These are phyloP conservation scores for Neurospora sp. DNA, from an alignment of 2,329 filamentous ascomycete genomes.

Conservation along the genomic window DNA sequence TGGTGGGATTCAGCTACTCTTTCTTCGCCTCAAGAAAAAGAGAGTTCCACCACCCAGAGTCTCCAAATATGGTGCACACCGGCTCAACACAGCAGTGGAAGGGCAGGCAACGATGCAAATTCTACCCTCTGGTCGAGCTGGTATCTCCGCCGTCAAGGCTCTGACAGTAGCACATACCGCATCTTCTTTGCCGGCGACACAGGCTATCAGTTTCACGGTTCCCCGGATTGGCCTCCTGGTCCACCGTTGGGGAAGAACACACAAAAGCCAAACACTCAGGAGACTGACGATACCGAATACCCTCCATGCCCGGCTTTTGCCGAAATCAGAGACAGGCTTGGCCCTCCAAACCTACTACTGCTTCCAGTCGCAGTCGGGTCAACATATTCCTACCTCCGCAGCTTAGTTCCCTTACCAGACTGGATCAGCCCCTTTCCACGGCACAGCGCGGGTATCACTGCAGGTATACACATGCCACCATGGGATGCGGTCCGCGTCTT, in stretches of 20 bases:
- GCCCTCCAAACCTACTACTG: conserved; percentile 14
- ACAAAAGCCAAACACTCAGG: neutral
- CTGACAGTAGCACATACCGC: conserved; percentile 32
- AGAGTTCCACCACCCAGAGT: conserved; percentile 10
- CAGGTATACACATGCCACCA: conserved; percentile 19
- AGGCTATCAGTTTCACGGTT: conserved; percentile 39
- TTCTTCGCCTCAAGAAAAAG: conserved; percentile 8
- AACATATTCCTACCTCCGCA: conserved; percentile 18
- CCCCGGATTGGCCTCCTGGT: conserved; percentile 15
- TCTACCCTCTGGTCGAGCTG: conserved; percentile 61
- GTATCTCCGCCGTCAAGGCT: conserved; percentile 34
- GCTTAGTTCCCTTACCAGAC: conserved; percentile 17
- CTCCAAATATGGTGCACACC: conserved; percentile 56
- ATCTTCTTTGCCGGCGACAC: conserved; percentile 64
- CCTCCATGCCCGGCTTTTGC: conserved; percentile 18
- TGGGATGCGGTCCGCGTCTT: conserved; percentile 21
- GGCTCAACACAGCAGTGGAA: conserved; percentile 55
- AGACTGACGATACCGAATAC: conserved; percentile 5
- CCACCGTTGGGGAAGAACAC: neutral
- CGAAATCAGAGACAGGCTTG: conserved; percentile 15
- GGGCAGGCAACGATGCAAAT: conserved; percentile 46
- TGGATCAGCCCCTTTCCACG: conserved; percentile 17
- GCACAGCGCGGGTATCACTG: conserved; percentile 14
- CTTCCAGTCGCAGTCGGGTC: conserved; percentile 18
- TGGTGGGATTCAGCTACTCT: conserved; percentile 63